Evolutionary conservation across 148 eudicot genomes (phyloP), one percentile per base, ranked within the genome.

Genomic region (Silene uniflora): DNA sequence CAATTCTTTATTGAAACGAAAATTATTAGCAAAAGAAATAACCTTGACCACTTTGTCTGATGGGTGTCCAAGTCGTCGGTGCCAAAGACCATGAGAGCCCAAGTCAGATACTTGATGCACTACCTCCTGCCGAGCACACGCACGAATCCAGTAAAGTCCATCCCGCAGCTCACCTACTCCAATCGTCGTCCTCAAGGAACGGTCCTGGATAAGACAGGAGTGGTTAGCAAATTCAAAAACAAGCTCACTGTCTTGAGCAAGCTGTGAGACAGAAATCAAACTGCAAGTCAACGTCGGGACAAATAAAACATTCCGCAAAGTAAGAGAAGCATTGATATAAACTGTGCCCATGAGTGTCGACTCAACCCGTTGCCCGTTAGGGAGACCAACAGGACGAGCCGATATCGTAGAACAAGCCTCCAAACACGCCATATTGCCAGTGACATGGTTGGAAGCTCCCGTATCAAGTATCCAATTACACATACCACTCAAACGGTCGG

Each of bases 241-340:
- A 63, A 13, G 25, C 9, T 22, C 6, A 3, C 0, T 22, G 8
- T 22, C 10, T 5, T 5, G 16, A 23, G 25, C 32, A 0, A 63
- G 22, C 22, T 63, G 67, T 22, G 67, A 63, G 25, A 63, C 32
- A 47, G n/a, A 71, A 13, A 71, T 49, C 17, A 71, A 12, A 71
- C 47, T 71, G 60, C 61, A 71, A 22, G 29, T 71, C 6, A 71
- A 11, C 10, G 21, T 11, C 2, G 61, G 74, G 12, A 71, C 74
- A 71, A 14, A 71, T 42, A 71, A 71, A 71, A 71, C 74, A 71
- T 52, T 25, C 47, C 4, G 32, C 2, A 29, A 4, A 4, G 4
- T 29, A 29, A 29, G 1, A 1, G 32, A 29, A 4, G 32, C 32
- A 29, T 29, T 29, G 32, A 29, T 29, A 29, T 29, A 29, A 29